phyloP scores from a whole-genome alignment of 345 rosid genomes.

The Fremontodendron californicum region DNA sequence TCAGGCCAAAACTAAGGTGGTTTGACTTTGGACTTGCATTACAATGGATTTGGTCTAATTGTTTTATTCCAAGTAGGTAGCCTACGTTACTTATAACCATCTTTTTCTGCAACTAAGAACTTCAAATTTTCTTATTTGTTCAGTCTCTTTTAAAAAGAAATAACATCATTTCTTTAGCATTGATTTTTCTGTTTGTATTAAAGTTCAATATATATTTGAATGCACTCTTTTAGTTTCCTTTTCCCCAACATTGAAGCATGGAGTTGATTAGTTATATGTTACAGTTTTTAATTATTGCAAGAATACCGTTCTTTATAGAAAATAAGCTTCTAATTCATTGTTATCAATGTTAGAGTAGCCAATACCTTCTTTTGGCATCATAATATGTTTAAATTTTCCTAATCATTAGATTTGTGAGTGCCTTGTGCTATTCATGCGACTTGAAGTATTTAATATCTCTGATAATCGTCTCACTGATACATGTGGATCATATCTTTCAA shows the following conservation, averaged over 20 bases:
- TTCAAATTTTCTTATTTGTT: too few relatives aligned
- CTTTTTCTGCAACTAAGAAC: too few relatives aligned
- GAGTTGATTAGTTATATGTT: too few relatives aligned
- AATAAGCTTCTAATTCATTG: neutral
- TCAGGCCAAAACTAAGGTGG: too few relatives aligned
- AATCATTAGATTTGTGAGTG: slow-evolving; percentile 79
- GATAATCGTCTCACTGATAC: too few relatives aligned
- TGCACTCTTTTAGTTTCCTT: neutral
- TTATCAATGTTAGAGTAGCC: neutral
- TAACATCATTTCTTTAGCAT: too few relatives aligned
- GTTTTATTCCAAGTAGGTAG: slow-evolving; percentile 76
- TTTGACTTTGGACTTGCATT: slow-evolving; percentile 84
- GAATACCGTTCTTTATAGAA: neutral
- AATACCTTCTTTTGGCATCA: neutral
- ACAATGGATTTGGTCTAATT: slow-evolving; percentile 89
- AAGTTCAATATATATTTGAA: too few relatives aligned
- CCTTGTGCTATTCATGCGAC: too few relatives aligned
- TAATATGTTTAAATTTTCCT: slow-evolving; percentile 12
- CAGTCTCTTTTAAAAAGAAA: too few relatives aligned
- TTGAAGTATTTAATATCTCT: too few relatives aligned
- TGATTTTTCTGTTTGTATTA: too few relatives aligned
- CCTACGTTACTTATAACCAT: neutral
- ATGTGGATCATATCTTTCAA: too few relatives aligned
- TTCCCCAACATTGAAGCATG: neutral
- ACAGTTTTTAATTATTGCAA: neutral